phyloP scores from a whole-genome alignment of 192 early-diverging fungal species.

The Geosiphon pyriformis region DNA sequence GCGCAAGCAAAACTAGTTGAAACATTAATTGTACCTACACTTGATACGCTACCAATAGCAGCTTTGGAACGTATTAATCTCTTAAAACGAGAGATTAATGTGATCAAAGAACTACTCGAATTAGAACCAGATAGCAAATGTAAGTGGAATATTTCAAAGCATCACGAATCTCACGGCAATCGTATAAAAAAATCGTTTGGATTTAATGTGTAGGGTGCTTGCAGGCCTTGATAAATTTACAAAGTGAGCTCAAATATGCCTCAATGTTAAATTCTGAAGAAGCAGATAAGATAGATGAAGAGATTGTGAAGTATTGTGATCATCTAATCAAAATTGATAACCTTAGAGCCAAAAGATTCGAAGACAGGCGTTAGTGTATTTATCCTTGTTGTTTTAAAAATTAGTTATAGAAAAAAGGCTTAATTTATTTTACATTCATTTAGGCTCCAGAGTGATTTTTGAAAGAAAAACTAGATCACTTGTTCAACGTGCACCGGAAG shows the following conservation, averaged over 20 bases:
- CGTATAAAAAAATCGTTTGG: no score
- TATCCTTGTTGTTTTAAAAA: no score
- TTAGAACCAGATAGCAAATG: constrained; percentile 82
- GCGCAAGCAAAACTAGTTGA: background rate
- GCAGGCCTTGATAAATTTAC: constrained; percentile 53
- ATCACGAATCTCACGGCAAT: no score
- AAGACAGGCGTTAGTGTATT: constrained; percentile 18
- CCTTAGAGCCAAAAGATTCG: constrained; percentile 5
- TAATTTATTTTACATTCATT: no score
- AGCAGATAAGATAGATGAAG: background rate
- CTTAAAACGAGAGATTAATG: constrained; percentile 52
- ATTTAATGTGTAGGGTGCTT: constrained; percentile 46
- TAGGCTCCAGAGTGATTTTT: constrained; percentile 6
- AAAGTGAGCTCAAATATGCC: constrained; percentile 32
- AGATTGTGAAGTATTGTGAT: constrained; percentile 9
- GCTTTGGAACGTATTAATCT: constrained; percentile 33
- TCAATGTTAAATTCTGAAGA: background rate
- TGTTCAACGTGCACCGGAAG: background rate
- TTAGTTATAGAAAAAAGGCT: no score
- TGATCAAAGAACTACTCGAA: constrained; percentile 64
- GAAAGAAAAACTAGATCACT: background rate
- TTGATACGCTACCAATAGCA: background rate
- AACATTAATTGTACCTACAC: background rate
- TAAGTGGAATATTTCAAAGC: constrained; percentile 46
- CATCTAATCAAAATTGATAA: constrained; percentile 21